These are phyloP conservation scores for Mycena kentingensis DNA, from an alignment of 768 basidiomycete species.

Conservation along the genomic window DNA sequence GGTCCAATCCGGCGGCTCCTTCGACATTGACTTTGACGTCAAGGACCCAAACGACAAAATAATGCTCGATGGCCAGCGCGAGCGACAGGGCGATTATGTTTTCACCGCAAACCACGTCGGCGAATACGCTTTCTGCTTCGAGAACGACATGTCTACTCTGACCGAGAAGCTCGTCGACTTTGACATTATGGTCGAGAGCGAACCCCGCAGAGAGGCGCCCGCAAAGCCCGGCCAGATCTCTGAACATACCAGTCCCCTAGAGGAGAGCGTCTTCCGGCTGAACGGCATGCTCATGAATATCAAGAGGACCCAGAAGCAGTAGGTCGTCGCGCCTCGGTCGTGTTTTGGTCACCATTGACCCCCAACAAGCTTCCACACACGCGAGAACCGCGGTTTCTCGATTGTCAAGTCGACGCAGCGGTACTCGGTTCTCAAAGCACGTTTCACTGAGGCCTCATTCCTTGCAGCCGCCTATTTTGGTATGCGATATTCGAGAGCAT, in stretches of 20 bases:
- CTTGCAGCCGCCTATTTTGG: conserved; percentile 84
- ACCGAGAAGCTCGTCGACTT: conserved; percentile 94
- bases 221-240: conserved; percentile 86
- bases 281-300: conserved; percentile 86
- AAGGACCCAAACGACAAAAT: conserved; percentile 90
- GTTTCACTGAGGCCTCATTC: not conserved
- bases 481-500: conserved; percentile 82
- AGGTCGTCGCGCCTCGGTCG: conserved; percentile 33
- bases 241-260: conserved; percentile 90
- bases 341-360: conserved; percentile 8
- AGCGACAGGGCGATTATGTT: conserved; percentile 96
- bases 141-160: conserved; percentile 94
- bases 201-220: conserved; percentile 87
- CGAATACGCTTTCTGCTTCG: conserved; percentile 96
- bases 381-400: conserved; percentile 92
- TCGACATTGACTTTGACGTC: conserved; percentile 93
- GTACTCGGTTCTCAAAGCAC: conserved; percentile 38
- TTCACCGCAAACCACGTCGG: conserved; percentile 90
- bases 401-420: conserved; percentile 88
- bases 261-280: conserved; percentile 93
- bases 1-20: conserved; percentile 97
- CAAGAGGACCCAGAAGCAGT: conserved; percentile 94
- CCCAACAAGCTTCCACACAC: conserved; percentile 92
- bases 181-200: conserved; percentile 98
- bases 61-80: conserved; percentile 82